phyloP scores from a whole-genome alignment of 2,329 filamentous ascomycete species.

The Alternaria rosae region DNA sequence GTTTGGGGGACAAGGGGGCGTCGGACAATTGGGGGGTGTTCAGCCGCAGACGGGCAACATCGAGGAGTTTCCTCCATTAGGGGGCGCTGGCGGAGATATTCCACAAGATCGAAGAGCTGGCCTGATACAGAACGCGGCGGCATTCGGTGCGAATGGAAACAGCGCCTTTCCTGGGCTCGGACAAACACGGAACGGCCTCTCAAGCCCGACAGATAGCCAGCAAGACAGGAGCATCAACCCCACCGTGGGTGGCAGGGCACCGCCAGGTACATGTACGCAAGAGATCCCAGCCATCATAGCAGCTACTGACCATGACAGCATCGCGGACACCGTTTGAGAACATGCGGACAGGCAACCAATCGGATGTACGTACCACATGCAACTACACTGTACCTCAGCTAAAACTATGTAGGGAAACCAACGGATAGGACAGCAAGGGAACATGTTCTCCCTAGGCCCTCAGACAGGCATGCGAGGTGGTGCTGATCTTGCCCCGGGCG shows the following conservation, averaged over 20 bases:
- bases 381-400: background rate
- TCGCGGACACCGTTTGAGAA: conserved; percentile 44
- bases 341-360: conserved; percentile 35
- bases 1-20: conserved; percentile 63
- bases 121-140: conserved; percentile 59
- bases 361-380: conserved; percentile 38
- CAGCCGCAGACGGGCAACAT: conserved; percentile 65
- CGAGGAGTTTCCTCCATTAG: conserved; percentile 68
- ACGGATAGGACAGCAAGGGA: conserved; percentile 38
- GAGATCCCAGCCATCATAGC: background rate
- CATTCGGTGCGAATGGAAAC: conserved; percentile 49
- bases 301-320: conserved; percentile 25
- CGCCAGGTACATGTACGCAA: conserved; percentile 32
- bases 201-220: conserved; percentile 49
- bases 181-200: conserved; percentile 54
- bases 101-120: conserved; percentile 59
- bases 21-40: conserved; percentile 58
- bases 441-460: conserved; percentile 41
- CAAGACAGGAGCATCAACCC: conserved; percentile 44
- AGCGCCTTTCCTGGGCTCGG: conserved; percentile 53
- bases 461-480: conserved; percentile 32
- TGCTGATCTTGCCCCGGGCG: conserved; percentile 33
- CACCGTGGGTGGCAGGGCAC: conserved; percentile 39
- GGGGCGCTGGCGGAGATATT: conserved; percentile 61
- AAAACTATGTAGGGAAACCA: conserved; percentile 32